These are phyloP conservation scores for Suhomyces tanzawaensis DNA, from an alignment of 805 yeast species.

Conservation along the genomic window DNA sequence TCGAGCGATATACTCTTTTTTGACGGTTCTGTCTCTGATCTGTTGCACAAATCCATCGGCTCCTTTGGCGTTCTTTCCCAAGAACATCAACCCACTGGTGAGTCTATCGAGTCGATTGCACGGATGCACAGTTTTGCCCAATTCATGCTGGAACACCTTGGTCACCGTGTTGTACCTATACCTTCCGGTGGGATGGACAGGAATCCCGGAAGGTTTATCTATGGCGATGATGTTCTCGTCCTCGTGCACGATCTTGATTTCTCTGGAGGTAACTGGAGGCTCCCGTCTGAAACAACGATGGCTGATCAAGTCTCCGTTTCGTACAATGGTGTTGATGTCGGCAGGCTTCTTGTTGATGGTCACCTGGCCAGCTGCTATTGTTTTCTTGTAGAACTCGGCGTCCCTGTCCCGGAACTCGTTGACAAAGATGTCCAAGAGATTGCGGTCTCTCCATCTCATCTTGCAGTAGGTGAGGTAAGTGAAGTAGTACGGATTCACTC, in stretches of 20 bases:
- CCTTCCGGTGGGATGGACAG: slow-evolving; percentile 94
- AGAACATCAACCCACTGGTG: slow-evolving; percentile 90
- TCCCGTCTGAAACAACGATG: slow-evolving; percentile 88
- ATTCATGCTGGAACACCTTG: slow-evolving; percentile 70
- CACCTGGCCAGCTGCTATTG: slow-evolving; percentile 62
- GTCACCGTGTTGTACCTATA: slow-evolving; percentile 74
- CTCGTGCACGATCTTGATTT: slow-evolving; percentile 66
- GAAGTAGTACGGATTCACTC: slow-evolving; percentile 81
- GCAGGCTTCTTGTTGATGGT: slow-evolving; percentile 68
- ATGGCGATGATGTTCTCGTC: slow-evolving; percentile 76
- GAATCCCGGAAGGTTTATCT: slow-evolving; percentile 92
- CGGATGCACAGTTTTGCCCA: slow-evolving; percentile 62
- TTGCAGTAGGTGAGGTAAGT: slow-evolving; percentile 92
- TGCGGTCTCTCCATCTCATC: slow-evolving; percentile 85
- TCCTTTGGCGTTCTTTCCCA: slow-evolving; percentile 77
- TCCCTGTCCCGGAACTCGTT: slow-evolving; percentile 83
- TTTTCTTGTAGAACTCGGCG: slow-evolving; percentile 57
- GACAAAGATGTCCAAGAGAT: slow-evolving; percentile 73
- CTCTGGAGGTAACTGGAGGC: slow-evolving; percentile 68
- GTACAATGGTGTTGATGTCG: slow-evolving; percentile 57
- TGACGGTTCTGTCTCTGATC: slow-evolving; percentile 67
- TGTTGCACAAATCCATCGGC: slow-evolving; percentile 76
- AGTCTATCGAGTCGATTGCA: slow-evolving; percentile 87
- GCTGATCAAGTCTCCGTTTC: slow-evolving; percentile 79
- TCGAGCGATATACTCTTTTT: slow-evolving; percentile 81